These are phyloP conservation scores for Prunus persica DNA, from an alignment of 306 rosid species.

Conservation along the genomic window Prunus_persica_NCBIv2 NC_034014.1:28013501-28014000, in stretches of 20 bases:
- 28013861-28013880: conserved; percentile 18
- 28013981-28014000: conserved; percentile 31
- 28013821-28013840: conserved; percentile 6
- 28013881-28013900: conserved; percentile 57
- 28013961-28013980: conserved; percentile 32
- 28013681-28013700: conserved; percentile 8
- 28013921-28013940: conserved; percentile 54
- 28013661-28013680: not conserved
- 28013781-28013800: not conserved
- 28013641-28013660: too few species aligned
- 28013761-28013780: conserved; percentile 15
- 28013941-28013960: conserved; percentile 62
- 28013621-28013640: too few species aligned
- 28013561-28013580: not conserved
- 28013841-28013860: not conserved
- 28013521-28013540: not conserved
- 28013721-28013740: conserved; percentile 5
- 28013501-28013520: not conserved
- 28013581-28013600: not conserved
- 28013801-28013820: conserved; percentile 16
- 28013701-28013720: not conserved
- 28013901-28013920: conserved; percentile 49
- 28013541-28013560: too few species aligned
- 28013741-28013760: not conserved
- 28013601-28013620: not conserved